These are phyloP conservation scores for Termitomyces sp. DNA, from an alignment of 768 basidiomycete species.

Conservation along the genomic window DNA sequence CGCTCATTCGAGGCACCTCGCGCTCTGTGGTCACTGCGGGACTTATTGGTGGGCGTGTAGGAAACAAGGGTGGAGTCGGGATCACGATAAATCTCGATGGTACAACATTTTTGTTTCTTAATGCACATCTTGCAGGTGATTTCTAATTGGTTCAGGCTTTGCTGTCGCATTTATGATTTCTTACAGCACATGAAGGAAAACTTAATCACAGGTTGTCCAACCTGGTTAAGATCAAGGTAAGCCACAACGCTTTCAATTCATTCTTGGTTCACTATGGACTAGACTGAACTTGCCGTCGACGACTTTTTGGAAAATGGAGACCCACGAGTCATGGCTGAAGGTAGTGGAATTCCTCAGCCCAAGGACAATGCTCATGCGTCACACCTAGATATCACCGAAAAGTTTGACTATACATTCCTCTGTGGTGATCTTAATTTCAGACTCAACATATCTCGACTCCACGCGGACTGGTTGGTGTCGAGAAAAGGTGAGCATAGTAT, in stretches of 20 bases:
- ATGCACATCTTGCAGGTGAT: conserved; percentile 83
- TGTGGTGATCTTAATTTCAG: conserved; percentile 93
- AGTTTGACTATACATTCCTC: conserved; percentile 85
- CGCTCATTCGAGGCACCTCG: conserved; percentile 66
- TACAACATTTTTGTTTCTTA: conserved; percentile 83
- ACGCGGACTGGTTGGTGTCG: conserved; percentile 92
- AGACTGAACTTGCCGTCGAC: conserved; percentile 76
- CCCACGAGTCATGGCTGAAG: conserved; percentile 65
- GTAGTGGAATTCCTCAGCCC: conserved; percentile 25
- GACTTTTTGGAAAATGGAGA: conserved; percentile 65
- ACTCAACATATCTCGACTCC: conserved; percentile 80
- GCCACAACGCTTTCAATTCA: background rate
- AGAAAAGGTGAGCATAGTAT: conserved; percentile 48
- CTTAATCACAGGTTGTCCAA: conserved; percentile 79
- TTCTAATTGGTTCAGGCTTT: background rate
- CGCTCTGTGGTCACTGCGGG: conserved; percentile 85
- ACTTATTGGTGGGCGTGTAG: conserved; percentile 83
- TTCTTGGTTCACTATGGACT: background rate
- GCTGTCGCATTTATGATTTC: background rate
- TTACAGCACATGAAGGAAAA: conserved; percentile 69
- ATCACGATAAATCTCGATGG: conserved; percentile 79
- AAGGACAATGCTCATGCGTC: background rate
- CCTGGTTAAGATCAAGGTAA: conserved; percentile 81
- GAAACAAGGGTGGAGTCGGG: conserved; percentile 93
- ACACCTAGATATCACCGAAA: conserved; percentile 69